phyloP scores from a whole-genome alignment of 2,329 filamentous ascomycete genomes.

The Neonectria hederae region DNA sequence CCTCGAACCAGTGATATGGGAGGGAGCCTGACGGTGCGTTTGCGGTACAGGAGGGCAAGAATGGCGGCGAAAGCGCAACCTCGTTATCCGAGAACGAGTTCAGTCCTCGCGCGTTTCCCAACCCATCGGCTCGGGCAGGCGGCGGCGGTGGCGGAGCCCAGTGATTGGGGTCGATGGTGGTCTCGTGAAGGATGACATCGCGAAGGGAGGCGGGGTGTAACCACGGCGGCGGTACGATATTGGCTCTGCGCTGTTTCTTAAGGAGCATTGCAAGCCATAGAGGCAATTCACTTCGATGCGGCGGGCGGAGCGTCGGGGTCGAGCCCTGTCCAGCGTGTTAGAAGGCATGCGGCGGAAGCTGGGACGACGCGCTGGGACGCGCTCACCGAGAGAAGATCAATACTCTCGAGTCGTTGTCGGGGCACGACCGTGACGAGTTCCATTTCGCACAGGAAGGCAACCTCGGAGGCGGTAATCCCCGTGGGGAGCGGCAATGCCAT shows the following conservation, averaged over 20 bases:
- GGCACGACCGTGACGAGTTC: constrained; percentile 93
- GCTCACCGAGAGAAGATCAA: constrained; percentile 86
- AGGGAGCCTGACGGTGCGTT: constrained; percentile 74
- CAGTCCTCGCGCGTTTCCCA: constrained; percentile 53
- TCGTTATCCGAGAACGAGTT: constrained; percentile 43
- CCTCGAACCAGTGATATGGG: constrained; percentile 95
- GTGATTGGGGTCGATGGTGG: constrained; percentile 71
- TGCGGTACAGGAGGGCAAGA: constrained; percentile 78
- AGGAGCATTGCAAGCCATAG: constrained; percentile 96
- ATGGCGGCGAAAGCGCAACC: constrained; percentile 72
- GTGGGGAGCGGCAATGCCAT: constrained; percentile 63
- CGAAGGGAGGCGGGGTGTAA: constrained; percentile 79
- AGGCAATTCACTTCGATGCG: constrained; percentile 80
- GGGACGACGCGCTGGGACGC: constrained; percentile 30
- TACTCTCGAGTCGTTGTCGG: constrained; percentile 85
- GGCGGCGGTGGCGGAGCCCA: constrained; percentile 83
- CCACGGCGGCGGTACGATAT: constrained; percentile 92
- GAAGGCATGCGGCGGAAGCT: constrained; percentile 26
- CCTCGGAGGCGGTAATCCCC: constrained; percentile 82
- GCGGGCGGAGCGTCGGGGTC: constrained; percentile 80
- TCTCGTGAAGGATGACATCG: constrained; percentile 83
- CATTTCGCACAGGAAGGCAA: constrained; percentile 97
- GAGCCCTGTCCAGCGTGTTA: constrained; percentile 68
- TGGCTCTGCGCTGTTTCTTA: constrained; percentile 92
- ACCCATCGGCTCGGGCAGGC: constrained; percentile 60